Evolutionary conservation across 2,329 filamentous ascomycete genomes (phyloP), one percentile per base, ranked within the genome.

Genomic region (Diaporthe citrichinensis): DNA sequence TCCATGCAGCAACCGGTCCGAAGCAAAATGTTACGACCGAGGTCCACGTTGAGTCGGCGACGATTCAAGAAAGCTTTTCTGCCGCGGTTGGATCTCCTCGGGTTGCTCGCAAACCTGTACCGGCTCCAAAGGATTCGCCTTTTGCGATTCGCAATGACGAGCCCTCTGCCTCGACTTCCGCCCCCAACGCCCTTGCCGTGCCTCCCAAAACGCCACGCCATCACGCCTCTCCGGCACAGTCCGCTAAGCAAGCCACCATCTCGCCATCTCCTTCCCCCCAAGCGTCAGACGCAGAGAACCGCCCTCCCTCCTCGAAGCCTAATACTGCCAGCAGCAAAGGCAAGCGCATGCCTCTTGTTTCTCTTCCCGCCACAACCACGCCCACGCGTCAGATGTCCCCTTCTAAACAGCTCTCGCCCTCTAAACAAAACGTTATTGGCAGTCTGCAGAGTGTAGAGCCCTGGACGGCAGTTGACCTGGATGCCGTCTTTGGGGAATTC

Each of bases 221-320:
- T 51, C 78, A 80, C 53, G 81, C 84, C 34, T 88, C 87, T 1
- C 86, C 89, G 1, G 86, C 86, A 0, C 84, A 86, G 1, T 86
- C 87, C 7, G 87, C 89, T 15, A 87, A 86, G 73, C 90, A 92
- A 77, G 83, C 90, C 17, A 90, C 84, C 1, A 79, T 90, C 8
- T 91, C 91, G 0, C 92, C 92, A 0, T 94, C 93, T 0, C 89
- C 90, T 25, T 94, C 94, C 1, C 92, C 92, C 0, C 94, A 95
- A 79, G 93, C 94, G 1, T 96, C 94, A 0, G 93, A 97, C 81
- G 93, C 93, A 0, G 94, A 97, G 82, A 96, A 96, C 79, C 92
- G 90, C 65, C 94, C 94, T 1, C 94, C 94, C 0, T 94, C 93
- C 1, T 92, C 92, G 7, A 90, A 88, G 72, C 90, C 89, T 1